Conservation (phyloP, 805 yeast species). For the Hanseniaspora valbyensis region DNA sequence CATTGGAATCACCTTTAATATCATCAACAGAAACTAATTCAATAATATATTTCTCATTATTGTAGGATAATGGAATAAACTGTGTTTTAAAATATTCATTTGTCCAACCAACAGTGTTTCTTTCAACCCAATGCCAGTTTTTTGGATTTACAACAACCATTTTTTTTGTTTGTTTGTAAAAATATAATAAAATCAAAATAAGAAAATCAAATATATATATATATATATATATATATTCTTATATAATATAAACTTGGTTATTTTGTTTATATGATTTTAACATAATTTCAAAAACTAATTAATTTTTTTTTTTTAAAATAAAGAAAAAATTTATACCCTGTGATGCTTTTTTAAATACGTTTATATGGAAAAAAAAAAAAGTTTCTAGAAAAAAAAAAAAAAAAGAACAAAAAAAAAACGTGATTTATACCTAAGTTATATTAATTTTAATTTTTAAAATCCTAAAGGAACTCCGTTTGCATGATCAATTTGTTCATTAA, state of each 20-base stretch:
- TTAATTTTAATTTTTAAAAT: neutral
- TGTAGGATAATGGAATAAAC: constrained; percentile 22
- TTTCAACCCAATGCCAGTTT: constrained; percentile 71
- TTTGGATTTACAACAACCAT: constrained; percentile 66
- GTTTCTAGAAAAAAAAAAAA: neutral
- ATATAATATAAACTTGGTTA: too few relatives aligned
- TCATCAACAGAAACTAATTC: constrained; percentile 34
- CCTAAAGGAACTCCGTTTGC: constrained; percentile 16
- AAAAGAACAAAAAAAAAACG: too few relatives aligned
- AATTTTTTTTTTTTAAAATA: too few relatives aligned
- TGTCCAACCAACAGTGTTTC: constrained; percentile 57
- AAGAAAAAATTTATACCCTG: too few relatives aligned
- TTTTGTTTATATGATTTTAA: too few relatives aligned
- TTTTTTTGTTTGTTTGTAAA: neutral
- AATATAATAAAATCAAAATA: too few relatives aligned
- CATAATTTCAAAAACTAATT: too few relatives aligned
- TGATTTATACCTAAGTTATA: neutral
- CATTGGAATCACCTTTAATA: constrained; percentile 66
- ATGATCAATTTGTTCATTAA: neutral
- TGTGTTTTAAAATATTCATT: constrained; percentile 38
- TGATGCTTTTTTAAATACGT: neutral
- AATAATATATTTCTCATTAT: constrained; percentile 21
- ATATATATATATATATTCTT: too few relatives aligned
- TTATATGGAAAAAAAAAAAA: neutral
- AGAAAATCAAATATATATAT: too few relatives aligned